Percentiles rank a stretch among this genome's conserved stretches.
Conservation (phyloP, 208 protist genomes). For the Leishmania tarentolae region DNA sequence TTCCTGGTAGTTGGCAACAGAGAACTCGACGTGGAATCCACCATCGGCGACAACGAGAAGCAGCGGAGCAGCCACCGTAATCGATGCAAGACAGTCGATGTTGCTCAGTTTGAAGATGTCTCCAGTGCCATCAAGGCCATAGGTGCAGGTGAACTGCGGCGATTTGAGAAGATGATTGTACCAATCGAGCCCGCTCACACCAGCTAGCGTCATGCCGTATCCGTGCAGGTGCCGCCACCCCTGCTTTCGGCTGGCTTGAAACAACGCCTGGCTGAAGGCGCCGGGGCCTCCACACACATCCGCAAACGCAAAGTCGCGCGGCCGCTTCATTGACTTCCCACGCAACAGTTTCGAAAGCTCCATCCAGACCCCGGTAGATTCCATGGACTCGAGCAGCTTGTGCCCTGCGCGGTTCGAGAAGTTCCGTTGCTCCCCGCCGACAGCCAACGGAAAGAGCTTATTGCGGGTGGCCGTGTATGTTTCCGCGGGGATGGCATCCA, state of each 20-base stretch:
- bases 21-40: conserved; percentile 77
- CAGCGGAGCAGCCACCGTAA: conserved; percentile 39
- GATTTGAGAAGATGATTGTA: conserved; percentile 63
- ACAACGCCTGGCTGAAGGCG: conserved; percentile 85
- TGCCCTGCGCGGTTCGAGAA: conserved; percentile 91
- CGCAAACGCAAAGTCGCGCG: conserved; percentile 60
- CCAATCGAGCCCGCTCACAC: conserved; percentile 76
- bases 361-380: conserved; percentile 72
- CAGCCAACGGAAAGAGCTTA: conserved; percentile 69
- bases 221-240: conserved; percentile 52
- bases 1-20: conserved; percentile 86
- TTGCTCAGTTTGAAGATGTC: conserved; percentile 84
- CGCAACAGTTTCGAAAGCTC: conserved; percentile 34
- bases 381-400: conserved; percentile 90
- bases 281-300: conserved; percentile 92
- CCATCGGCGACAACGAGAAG: conserved; percentile 91
- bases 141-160: conserved; percentile 62
- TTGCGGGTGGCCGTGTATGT: conserved; percentile 61
- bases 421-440: conserved; percentile 28
- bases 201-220: conserved; percentile 86
- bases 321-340: conserved; percentile 22
- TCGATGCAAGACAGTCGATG: conserved; percentile 67
- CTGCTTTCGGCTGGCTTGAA: conserved; percentile 39
- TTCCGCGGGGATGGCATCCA: conserved; percentile 48
- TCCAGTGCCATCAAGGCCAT: conserved; percentile 86